Base-by-base conservation (phyloP, 2,329 filamentous ascomycete genomes). In the Cytospora chrysosperma region DNA sequence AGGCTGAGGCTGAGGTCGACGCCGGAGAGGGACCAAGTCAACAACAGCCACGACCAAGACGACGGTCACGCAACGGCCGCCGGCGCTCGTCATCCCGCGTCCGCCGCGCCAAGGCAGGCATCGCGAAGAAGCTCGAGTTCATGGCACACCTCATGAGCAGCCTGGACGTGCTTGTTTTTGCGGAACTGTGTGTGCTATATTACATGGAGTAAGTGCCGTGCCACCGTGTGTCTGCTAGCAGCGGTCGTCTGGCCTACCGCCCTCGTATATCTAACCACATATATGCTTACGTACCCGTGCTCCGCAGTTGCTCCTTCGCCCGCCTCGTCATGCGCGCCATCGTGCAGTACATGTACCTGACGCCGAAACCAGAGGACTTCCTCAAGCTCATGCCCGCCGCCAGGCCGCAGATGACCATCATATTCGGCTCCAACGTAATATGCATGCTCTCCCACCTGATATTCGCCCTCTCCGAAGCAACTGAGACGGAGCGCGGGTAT, bases 131-230 rank as follows among this genome's bases (percentile, higher is more conserved):
- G 78, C 77, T 85, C 62, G 76, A 84, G 67, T 87, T 88, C 71
- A 75, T 88, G 69, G 84, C 80, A 49, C 82, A 87, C 68, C 77
- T 90, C 65, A 82, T 87, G 68, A 78, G 79, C 70, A 85, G 81
- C 66, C 77, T 90, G 64, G 87, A 90, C 75, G 81, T 83, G 69
- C 71, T 89, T 53, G 82, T 88, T 56, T 88, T 87, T 72, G 84
- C 82, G 49, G 86, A 90, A 76, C 77, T 90, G 62, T 87, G 85
- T 70, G 80, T 83, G 51, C 69, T 90, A 69, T 90, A 90, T 72
- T 90, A 89, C 73, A 86, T 90, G 83, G 88, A 90, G 87, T 90
- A 78, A 62, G 82, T 72, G n/a, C 9, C 28, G n/a, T n/a, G n/a
- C 12, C 50, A 50, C 24, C n/a, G n/a, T 21, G n/a, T n/a, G 40